Conservation (phyloP, 345 rosid genomes). For the Arabis alpina region DNA sequence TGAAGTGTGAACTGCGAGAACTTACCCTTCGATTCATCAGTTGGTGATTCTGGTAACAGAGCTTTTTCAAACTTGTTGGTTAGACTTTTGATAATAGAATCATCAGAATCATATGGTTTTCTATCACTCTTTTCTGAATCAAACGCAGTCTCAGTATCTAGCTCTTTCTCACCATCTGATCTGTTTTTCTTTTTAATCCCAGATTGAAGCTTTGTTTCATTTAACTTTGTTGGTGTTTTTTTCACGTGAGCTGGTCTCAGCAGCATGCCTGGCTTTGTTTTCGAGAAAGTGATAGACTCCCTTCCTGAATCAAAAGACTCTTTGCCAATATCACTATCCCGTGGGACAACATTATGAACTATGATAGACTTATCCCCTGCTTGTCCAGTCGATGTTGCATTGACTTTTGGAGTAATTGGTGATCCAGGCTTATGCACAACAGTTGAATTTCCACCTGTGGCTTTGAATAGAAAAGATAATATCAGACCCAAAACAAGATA, state of each 20-base stretch:
- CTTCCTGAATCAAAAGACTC: constrained; percentile 52
- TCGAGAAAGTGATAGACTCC: constrained; percentile 81
- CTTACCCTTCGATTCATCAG: constrained; percentile 63
- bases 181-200: constrained; percentile 40
- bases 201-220: constrained; percentile 58
- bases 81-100: constrained; percentile 48
- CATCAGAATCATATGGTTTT: constrained; percentile 50
- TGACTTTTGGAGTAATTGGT: constrained; percentile 54
- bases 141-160: constrained; percentile 36
- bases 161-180: constrained; percentile 45
- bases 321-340: constrained; percentile 54
- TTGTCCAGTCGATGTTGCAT: constrained; percentile 58
- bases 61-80: constrained; percentile 54
- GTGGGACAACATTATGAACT: constrained; percentile 46
- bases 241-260: constrained; percentile 83
- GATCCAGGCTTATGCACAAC: constrained; percentile 52
- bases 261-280: constrained; percentile 91
- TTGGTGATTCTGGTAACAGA: constrained; percentile 53
- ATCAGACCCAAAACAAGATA: constrained; percentile 35
- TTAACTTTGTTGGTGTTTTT: constrained; percentile 60
- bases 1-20: constrained; percentile 31
- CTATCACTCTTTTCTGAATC: constrained; percentile 45
- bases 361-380: constrained; percentile 49
- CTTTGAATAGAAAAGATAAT: constrained; percentile 49
- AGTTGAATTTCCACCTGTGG: constrained; percentile 68